Conservation (phyloP, 306 rosid species). For the Lupinus albus region DNA sequence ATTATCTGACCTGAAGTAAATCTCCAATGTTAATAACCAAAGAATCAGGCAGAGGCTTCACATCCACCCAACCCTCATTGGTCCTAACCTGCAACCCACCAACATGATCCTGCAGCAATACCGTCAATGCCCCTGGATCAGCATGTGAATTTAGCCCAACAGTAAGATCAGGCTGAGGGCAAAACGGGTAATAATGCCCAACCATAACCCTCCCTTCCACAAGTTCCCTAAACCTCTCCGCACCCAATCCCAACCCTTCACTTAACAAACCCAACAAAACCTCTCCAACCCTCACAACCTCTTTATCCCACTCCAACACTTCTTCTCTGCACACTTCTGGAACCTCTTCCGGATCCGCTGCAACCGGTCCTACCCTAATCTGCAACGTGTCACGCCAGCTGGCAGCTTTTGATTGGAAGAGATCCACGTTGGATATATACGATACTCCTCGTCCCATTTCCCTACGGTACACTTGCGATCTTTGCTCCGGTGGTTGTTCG, state of each 20-base stretch:
- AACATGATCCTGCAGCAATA: slow-evolving; percentile 71
- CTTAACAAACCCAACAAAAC: slow-evolving; percentile 44
- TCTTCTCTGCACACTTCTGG: slow-evolving; percentile 62
- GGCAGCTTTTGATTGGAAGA: slow-evolving; percentile 53
- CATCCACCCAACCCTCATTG: slow-evolving; percentile 65
- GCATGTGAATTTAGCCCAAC: slow-evolving; percentile 75
- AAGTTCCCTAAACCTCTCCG: slow-evolving; percentile 35
- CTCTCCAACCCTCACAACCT: slow-evolving; percentile 53
- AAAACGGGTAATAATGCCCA: slow-evolving; percentile 55
- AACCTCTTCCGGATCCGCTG: slow-evolving; percentile 28
- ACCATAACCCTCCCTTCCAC: slow-evolving; percentile 46
- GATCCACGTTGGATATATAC: slow-evolving; percentile 54
- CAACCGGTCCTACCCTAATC: slow-evolving; percentile 47
- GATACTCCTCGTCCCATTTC: slow-evolving; percentile 39
- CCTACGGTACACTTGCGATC: slow-evolving; percentile 51
- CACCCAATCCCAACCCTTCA: slow-evolving; percentile 55
- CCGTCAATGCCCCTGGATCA: slow-evolving; percentile 70
- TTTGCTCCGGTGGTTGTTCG: slow-evolving; percentile 57
- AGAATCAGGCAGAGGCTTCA: slow-evolving; percentile 67
- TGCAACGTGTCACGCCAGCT: slow-evolving; percentile 81
- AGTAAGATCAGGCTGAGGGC: slow-evolving; percentile 62
- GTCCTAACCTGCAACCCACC: slow-evolving; percentile 80
- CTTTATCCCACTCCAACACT: slow-evolving; percentile 55
- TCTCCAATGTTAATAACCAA: slow-evolving; percentile 82
- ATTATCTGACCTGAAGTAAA: slow-evolving; percentile 66